phyloP scores from a whole-genome alignment of 2,329 filamentous ascomycete species.

The Teratosphaeriaceae sp. region DNA sequence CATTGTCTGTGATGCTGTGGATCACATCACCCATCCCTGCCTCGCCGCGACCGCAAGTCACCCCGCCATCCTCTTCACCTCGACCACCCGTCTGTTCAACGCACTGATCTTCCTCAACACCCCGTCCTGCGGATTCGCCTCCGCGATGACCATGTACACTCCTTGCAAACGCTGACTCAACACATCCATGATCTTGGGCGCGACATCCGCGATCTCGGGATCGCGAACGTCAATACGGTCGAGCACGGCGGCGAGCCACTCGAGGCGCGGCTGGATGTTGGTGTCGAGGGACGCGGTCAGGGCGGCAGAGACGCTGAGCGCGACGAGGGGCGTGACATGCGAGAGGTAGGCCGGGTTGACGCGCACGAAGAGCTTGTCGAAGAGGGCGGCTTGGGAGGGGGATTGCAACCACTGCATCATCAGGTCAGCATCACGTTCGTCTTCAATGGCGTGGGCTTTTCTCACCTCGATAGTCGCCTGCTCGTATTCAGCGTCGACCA shows the following conservation, averaged over 20 bases:
- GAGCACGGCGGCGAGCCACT: constrained; percentile 53
- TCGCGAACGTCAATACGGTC: constrained; percentile 42
- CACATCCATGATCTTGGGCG: constrained; percentile 54
- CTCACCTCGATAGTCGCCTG: constrained; percentile 39
- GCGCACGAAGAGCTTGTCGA: constrained; percentile 54
- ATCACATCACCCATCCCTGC: neutral
- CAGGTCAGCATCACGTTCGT: neutral
- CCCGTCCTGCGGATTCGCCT: constrained; percentile 43
- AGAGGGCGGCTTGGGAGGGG: constrained; percentile 51
- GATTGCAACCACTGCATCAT: constrained; percentile 56
- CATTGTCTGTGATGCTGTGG: too few relatives aligned
- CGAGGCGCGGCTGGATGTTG: constrained; percentile 48
- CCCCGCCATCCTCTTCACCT: constrained; percentile 14
- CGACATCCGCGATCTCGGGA: constrained; percentile 48
- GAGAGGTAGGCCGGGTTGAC: constrained; percentile 51
- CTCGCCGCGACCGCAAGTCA: constrained; percentile 9
- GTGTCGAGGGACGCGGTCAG: constrained; percentile 51
- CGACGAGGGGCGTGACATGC: constrained; percentile 50
- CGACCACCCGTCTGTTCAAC: constrained; percentile 23
- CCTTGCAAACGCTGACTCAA: constrained; percentile 50
- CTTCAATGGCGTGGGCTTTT: too few relatives aligned
- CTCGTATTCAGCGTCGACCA: constrained; percentile 50
- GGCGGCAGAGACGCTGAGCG: constrained; percentile 56
- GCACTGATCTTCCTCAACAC: constrained; percentile 29
- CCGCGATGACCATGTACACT: constrained; percentile 51